phyloP scores from a whole-genome alignment of 305 asterid species.

The Fraxinus dipetala region DNA sequence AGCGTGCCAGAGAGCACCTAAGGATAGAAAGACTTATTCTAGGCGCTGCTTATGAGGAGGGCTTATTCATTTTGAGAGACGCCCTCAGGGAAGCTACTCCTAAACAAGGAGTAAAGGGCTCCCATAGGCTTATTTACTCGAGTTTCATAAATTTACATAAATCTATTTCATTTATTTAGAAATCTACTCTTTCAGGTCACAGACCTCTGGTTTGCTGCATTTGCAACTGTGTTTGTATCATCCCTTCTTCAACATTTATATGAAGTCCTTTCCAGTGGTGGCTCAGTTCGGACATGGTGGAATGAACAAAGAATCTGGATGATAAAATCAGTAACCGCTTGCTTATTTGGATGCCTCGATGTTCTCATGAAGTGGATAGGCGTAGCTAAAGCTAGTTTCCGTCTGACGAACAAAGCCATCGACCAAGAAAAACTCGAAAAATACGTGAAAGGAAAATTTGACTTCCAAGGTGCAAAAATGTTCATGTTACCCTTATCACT shows the following conservation, averaged over 20 bases:
- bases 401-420: conserved; percentile 58
- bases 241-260: conserved; percentile 41
- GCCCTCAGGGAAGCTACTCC: background rate
- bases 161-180: background rate
- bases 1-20: background rate
- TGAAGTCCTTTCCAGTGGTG: conserved; percentile 54
- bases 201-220: conserved; percentile 50
- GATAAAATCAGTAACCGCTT: conserved; percentile 52
- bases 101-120: background rate
- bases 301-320: conserved; percentile 61
- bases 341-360: conserved; percentile 57
- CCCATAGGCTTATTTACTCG: background rate
- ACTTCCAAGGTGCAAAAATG: conserved; percentile 63
- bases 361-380: conserved; percentile 44
- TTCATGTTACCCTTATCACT: conserved; percentile 68
- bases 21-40: background rate
- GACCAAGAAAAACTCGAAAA: conserved; percentile 56
- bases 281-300: conserved; percentile 50
- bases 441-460: conserved; percentile 59
- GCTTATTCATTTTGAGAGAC: background rate
- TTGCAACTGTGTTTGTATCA: conserved; percentile 42
- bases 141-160: background rate
- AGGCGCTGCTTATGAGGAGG: background rate
- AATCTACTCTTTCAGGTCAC: conserved; percentile 34
- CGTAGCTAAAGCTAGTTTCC: conserved; percentile 49